Conservation (phyloP, 2,329 filamentous ascomycete genomes). For the Colletotrichum sp. region DNA sequence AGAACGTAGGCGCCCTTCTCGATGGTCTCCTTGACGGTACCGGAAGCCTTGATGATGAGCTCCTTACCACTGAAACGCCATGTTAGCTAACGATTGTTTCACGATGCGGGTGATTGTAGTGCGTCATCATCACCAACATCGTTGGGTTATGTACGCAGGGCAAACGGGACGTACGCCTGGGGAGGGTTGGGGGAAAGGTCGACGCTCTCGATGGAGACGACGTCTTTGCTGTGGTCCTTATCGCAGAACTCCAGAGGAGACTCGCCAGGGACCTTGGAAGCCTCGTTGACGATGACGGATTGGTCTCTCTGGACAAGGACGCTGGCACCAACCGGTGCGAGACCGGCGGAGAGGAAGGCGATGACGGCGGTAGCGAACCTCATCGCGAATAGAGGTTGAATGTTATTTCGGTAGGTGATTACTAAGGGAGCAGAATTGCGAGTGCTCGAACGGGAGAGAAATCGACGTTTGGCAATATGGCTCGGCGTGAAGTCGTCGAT, state of each 20-base stretch:
- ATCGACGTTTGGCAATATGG: neutral
- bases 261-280: conserved; percentile 77
- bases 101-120: neutral
- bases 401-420: neutral
- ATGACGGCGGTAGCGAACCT: conserved; percentile 46
- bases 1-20: conserved; percentile 81
- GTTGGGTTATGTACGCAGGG: neutral
- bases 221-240: conserved; percentile 69
- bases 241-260: conserved; percentile 84
- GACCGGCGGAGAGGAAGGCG: conserved; percentile 49
- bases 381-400: conserved; percentile 35
- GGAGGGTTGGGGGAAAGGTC: conserved; percentile 89
- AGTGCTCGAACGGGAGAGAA: neutral
- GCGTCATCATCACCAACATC: neutral
- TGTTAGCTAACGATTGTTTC: conserved; percentile 17
- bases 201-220: conserved; percentile 79
- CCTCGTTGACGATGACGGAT: conserved; percentile 52
- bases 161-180: conserved; percentile 68
- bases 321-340: conserved; percentile 50
- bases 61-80: conserved; percentile 67
- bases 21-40: conserved; percentile 75
- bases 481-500: conserved; percentile 5
- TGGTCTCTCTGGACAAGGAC: conserved; percentile 53
- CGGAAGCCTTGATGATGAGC: conserved; percentile 80
- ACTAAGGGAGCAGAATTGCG: neutral